Percentiles rank a stretch among this genome's conserved stretches.
phyloP scores from a whole-genome alignment of 2,329 filamentous ascomycete genomes.

The Apiospora kogelbergensis region DNA sequence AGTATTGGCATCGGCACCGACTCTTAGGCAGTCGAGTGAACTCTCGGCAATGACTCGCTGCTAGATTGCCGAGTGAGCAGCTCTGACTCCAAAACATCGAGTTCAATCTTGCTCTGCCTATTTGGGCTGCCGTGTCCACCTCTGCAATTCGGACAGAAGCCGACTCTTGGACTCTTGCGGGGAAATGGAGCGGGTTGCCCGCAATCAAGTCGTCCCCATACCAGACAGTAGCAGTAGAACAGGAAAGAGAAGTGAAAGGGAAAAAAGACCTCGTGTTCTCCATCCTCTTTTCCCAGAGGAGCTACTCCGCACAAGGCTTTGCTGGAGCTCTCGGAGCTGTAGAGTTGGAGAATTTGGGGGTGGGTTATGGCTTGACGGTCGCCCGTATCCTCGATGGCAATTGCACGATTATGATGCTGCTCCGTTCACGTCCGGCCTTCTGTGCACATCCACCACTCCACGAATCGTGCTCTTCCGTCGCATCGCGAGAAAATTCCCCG shows the following conservation, averaged over 20 bases:
- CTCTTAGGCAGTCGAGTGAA: not conserved
- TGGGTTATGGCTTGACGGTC: not conserved
- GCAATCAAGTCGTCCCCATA: not conserved
- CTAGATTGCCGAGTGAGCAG: not conserved
- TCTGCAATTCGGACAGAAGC: not conserved
- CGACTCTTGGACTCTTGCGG: not conserved
- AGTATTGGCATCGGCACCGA: not conserved
- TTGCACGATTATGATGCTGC: not conserved
- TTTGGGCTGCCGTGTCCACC: not conserved
- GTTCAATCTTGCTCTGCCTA: not conserved
- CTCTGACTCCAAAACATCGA: not conserved
- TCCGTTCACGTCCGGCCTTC: not conserved
- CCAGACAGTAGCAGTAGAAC: not conserved
- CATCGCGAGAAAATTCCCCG: not conserved
- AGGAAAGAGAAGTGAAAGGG: not conserved
- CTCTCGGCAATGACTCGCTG: not conserved
- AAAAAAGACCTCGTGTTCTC: not conserved
- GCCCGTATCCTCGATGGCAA: not conserved
- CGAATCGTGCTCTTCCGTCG: not conserved
- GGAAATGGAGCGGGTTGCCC: not conserved
- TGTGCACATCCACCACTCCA: not conserved
- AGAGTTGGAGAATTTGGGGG: constrained; percentile 1
- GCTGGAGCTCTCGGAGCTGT: not conserved
- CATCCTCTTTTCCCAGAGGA: not conserved
- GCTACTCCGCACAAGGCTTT: constrained; percentile 4